Evolutionary conservation across 1,284 basidiomycete genomes (phyloP).

Genomic region (Moesziomyces globuligerus): DNA sequence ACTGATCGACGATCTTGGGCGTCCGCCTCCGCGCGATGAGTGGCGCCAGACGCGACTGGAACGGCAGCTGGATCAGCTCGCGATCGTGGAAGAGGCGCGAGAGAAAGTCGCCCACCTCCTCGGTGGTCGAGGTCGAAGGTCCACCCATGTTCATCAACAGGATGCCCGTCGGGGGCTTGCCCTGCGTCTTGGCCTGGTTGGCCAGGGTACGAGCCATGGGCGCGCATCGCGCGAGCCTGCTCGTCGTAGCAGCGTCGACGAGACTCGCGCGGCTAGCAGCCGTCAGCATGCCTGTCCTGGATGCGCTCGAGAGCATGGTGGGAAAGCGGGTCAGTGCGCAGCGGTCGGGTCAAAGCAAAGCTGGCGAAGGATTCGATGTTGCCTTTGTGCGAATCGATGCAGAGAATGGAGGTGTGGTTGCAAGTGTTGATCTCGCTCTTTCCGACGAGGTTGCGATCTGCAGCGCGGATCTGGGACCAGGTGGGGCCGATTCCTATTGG

Average conservation of each 20-base stretch:
- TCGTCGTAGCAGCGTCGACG: constrained; percentile 1
- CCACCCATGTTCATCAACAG: constrained; percentile 99
- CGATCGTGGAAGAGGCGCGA: constrained; percentile 92
- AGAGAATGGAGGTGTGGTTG: not conserved
- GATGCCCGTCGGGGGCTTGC: constrained; percentile 74
- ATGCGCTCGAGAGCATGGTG: constrained; percentile 30
- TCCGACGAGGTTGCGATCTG: not conserved
- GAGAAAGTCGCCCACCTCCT: constrained; percentile 75
- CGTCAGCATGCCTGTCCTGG: constrained; percentile 19
- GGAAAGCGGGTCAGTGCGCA: not conserved
- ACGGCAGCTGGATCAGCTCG: constrained; percentile 92
- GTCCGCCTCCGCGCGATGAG: constrained; percentile 90
- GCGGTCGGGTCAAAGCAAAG: too few species aligned
- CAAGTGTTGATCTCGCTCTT: not conserved
- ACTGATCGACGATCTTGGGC: constrained; percentile 93
- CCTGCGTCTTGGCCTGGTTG: constrained; percentile 16
- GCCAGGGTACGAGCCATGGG: constrained; percentile 26
- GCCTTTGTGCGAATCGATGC: not conserved
- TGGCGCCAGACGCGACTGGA: constrained; percentile 87
- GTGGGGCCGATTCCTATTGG: too few species aligned
- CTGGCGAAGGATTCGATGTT: too few species aligned
- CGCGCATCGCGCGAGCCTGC: constrained; percentile 10
- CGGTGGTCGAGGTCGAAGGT: constrained; percentile 75
- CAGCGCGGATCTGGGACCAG: not conserved
- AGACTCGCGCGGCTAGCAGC: constrained; percentile 17